Percentiles rank a stretch among this genome's conserved stretches.
phyloP scores from a whole-genome alignment of 1,284 basidiomycete genomes.

The Gymnopus androsaceus region DNA sequence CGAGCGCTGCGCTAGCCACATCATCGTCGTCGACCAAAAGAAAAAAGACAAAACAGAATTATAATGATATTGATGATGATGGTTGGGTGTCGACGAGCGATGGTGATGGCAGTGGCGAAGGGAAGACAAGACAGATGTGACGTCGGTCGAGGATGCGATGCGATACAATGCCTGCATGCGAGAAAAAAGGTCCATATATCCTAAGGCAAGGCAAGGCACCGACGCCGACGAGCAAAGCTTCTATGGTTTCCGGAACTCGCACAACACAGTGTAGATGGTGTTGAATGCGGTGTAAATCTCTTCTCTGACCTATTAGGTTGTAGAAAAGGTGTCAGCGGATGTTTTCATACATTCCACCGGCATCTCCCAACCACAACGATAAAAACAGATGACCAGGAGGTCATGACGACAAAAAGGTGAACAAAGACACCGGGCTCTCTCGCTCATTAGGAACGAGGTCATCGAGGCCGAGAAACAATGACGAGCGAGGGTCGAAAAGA shows the following conservation, averaged over 20 bases:
- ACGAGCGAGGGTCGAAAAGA: too few relatives aligned
- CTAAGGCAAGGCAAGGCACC: too few relatives aligned
- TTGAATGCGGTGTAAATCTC: slow-evolving; percentile 99
- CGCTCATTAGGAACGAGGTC: too few relatives aligned
- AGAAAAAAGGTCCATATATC: slow-evolving; percentile 1
- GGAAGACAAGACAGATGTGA: too few relatives aligned
- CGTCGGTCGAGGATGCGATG: too few relatives aligned
- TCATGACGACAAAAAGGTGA: background rate
- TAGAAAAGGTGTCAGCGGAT: slow-evolving; percentile 46
- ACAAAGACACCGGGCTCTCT: slow-evolving; percentile 2
- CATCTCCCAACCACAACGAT: background rate
- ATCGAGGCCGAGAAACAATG: slow-evolving; percentile 17
- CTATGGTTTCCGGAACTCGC: slow-evolving; percentile 86
- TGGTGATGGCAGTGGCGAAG: background rate
- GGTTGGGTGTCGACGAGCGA: background rate
- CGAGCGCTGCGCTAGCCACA: background rate
- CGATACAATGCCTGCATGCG: too few relatives aligned
- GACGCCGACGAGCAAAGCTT: too few relatives aligned
- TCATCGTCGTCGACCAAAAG: background rate
- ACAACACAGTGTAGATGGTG: slow-evolving; percentile 95
- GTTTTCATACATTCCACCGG: slow-evolving; percentile 19
- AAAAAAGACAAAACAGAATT: background rate
- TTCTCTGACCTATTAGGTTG: slow-evolving; percentile 80
- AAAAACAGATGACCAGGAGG: too few relatives aligned
- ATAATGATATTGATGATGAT: slow-evolving; percentile 9